phyloP scores from a whole-genome alignment of 108 stramenopile genomes.

The Nitzschia inconspicua region DNA sequence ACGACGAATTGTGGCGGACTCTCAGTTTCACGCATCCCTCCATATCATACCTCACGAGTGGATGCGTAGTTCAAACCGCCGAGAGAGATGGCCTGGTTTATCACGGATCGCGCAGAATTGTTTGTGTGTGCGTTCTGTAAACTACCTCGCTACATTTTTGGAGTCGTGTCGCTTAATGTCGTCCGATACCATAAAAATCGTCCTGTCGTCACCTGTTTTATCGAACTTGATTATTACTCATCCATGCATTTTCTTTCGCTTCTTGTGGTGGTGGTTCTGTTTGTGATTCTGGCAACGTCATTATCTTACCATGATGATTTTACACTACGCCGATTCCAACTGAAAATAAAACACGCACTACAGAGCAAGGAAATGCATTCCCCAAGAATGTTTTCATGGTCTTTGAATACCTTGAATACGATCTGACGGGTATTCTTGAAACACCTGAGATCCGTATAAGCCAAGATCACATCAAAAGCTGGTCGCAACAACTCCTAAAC shows the following conservation, averaged over 20 bases:
- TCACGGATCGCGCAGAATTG: slow-evolving; percentile 43
- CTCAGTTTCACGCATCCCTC: slow-evolving; percentile 71
- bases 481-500: slow-evolving; percentile 87
- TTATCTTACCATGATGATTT: slow-evolving; percentile 29
- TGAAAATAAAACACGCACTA: slow-evolving; percentile 20
- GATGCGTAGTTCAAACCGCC: slow-evolving; percentile 82
- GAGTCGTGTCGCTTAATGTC: not conserved
- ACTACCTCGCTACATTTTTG: slow-evolving; percentile 14
- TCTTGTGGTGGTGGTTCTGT: slow-evolving; percentile 13
- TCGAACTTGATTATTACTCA: not conserved
- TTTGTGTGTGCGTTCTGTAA: slow-evolving; percentile 33
- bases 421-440: slow-evolving; percentile 82
- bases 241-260: slow-evolving; percentile 1
- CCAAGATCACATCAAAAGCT: slow-evolving; percentile 86
- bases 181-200: not conserved
- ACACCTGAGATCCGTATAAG: slow-evolving; percentile 80
- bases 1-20: slow-evolving; percentile 55
- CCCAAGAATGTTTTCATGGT: slow-evolving; percentile 94
- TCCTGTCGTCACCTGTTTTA: not conserved
- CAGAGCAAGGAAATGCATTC: slow-evolving; percentile 57
- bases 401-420: slow-evolving; percentile 93
- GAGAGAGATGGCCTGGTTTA: slow-evolving; percentile 39
- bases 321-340: not conserved
- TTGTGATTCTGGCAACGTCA: slow-evolving; percentile 19
- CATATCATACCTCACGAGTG: slow-evolving; percentile 44